Percentiles rank a stretch among this genome's conserved stretches.
Conservation (phyloP, 345 rosid genomes). For the Mangifera indica region DNA sequence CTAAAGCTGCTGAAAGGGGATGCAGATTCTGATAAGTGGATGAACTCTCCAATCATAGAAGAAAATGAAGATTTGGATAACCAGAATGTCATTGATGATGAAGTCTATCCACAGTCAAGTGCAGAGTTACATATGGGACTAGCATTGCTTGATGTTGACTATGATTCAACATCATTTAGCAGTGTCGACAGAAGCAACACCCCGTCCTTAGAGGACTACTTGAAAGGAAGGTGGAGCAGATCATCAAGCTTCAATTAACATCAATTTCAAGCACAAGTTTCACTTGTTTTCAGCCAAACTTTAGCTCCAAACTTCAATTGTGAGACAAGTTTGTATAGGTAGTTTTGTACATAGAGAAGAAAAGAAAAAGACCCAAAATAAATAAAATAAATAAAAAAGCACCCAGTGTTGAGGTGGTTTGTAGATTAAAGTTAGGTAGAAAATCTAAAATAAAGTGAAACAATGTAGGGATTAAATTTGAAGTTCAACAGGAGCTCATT, state of each 20-base stretch:
- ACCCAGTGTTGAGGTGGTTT: conserved; percentile 27
- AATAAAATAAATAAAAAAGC: not conserved
- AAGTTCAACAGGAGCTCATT: not conserved
- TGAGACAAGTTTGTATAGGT: conserved; percentile 7
- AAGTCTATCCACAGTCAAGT: conserved; percentile 73
- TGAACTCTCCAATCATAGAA: conserved; percentile 8
- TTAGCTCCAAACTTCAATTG: not conserved
- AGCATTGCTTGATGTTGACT: conserved; percentile 69
- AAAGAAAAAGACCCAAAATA: not conserved
- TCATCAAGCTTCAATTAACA: conserved; percentile 58
- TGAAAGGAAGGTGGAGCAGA: conserved; percentile 61
- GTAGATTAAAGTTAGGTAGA: not conserved
- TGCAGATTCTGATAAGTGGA: conserved; percentile 31
- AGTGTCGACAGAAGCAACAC: conserved; percentile 58
- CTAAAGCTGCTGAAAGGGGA: conserved; percentile 61
- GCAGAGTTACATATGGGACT: conserved; percentile 57
- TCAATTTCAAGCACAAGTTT: not conserved
- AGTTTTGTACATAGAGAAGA: not conserved
- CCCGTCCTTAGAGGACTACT: conserved; percentile 47
- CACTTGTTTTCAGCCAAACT: not conserved
- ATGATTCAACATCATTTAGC: conserved; percentile 61
- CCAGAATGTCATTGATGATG: conserved; percentile 60
- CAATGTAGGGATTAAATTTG: not conserved
- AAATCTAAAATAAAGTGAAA: not conserved
- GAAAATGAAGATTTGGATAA: conserved; percentile 33